Conservation (phyloP, 257 asterid species). For the Salvia miltiorrhiza region DNA sequence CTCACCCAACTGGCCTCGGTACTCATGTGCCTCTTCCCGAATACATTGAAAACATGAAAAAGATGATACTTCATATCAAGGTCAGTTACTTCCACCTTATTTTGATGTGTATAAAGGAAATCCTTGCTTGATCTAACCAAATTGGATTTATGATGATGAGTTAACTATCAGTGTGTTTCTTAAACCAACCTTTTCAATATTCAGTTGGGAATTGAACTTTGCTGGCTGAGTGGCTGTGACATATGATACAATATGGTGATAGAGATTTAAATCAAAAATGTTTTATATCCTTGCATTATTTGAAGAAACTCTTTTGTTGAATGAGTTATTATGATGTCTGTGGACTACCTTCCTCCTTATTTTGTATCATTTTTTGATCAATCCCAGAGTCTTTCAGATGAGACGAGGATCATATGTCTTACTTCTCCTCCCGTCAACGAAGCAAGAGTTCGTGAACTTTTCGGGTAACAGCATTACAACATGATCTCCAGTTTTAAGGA, state of each 20-base stretch:
- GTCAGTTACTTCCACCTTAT: conserved; percentile 26
- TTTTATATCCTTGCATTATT: too few species aligned
- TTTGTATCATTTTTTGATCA: too few species aligned
- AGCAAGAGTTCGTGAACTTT: conserved; percentile 35
- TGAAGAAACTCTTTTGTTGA: neutral
- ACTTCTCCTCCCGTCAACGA: conserved; percentile 73
- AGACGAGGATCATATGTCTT: conserved; percentile 64
- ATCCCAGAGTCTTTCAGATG: conserved; percentile 66
- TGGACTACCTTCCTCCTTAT: neutral
- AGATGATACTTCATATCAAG: conserved; percentile 51
- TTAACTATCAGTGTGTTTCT: neutral
- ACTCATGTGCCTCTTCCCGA: conserved; percentile 67
- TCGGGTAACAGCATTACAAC: conserved; percentile 41
- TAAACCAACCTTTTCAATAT: neutral
- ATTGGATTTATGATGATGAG: neutral
- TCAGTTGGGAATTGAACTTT: neutral
- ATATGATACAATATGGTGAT: too few species aligned
- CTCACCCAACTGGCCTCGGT: conserved; percentile 47
- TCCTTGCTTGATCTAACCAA: too few species aligned
- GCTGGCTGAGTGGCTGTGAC: too few species aligned
- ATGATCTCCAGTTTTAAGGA: neutral
- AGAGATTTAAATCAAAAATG: too few species aligned
- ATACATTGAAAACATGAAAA: conserved; percentile 54
- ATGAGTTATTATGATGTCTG: neutral
- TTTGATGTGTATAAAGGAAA: too few species aligned